A percentile compares a stretch with the other conserved stretches of the same genome.
These are phyloP conservation scores for Xylariaceae sp. DNA, from an alignment of 2,329 filamentous ascomycete species.

Conservation along the genomic window DNA sequence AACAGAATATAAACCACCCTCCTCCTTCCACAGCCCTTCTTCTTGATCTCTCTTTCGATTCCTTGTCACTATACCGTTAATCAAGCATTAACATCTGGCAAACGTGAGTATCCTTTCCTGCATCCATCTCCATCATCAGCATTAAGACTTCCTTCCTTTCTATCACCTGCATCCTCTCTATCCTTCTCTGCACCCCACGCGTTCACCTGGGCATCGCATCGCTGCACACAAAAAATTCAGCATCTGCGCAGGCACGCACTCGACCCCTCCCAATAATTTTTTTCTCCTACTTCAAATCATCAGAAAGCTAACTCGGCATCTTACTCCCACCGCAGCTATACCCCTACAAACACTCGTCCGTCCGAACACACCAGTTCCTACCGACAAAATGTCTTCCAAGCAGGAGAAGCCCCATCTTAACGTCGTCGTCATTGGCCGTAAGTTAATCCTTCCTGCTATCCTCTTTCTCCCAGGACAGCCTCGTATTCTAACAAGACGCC, in stretches of 20 bases:
- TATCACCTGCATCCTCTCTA: conserved; percentile 4
- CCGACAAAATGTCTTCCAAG: conserved; percentile 49
- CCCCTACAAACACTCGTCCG: conserved; percentile 7
- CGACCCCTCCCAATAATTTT: background rate
- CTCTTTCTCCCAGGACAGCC: background rate
- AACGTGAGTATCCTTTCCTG: conserved; percentile 21
- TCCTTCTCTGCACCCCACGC: no score
- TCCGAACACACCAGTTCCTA: conserved; percentile 42
- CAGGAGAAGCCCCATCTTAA: conserved; percentile 94
- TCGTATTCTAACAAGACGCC: conserved; percentile 12
- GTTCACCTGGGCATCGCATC: no score
- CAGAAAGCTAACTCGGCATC: conserved; percentile 6
- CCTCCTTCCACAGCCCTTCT: conserved; percentile 19
- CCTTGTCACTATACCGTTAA: conserved; percentile 38
- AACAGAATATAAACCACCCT: conserved; percentile 21
- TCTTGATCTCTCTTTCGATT: conserved; percentile 30
- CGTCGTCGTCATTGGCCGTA: conserved; percentile 84
- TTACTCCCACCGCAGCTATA: conserved; percentile 2
- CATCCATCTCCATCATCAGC: conserved; percentile 11
- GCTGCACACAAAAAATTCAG: no score
- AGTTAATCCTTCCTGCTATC: conserved; percentile 21
- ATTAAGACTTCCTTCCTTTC: conserved; percentile 2
- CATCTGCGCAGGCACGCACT: conserved; percentile 1
- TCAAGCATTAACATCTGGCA: conserved; percentile 38
- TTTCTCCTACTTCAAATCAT: background rate